Evolutionary conservation across 345 rosid species (phyloP).

Genomic region (Excoecaria agallocha): DNA sequence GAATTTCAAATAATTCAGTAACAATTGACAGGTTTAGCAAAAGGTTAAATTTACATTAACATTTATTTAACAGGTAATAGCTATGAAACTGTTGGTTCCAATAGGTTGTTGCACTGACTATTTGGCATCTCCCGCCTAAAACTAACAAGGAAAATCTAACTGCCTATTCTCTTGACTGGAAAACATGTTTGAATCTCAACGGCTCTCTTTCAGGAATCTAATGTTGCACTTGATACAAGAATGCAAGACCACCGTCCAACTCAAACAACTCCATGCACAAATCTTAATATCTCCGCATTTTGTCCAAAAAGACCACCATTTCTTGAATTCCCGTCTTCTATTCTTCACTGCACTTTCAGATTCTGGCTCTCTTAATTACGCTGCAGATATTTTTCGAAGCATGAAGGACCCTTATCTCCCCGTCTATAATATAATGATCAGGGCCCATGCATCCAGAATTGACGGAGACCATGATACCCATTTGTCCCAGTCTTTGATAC

Average conservation of each 20-base stretch:
- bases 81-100: too few species aligned
- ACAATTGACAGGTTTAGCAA: too few species aligned
- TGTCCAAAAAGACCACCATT: slow-evolving; percentile 21
- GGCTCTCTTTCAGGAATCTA: background rate
- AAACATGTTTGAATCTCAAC: slow-evolving; percentile 4
- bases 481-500: slow-evolving; percentile 17
- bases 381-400: slow-evolving; percentile 34
- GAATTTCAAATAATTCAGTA: too few species aligned
- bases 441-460: slow-evolving; percentile 41
- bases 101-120: background rate
- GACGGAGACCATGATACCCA: background rate
- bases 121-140: background rate
- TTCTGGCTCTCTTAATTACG: slow-evolving; percentile 42
- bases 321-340: slow-evolving; percentile 47
- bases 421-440: slow-evolving; percentile 52
- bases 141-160: background rate
- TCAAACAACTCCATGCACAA: slow-evolving; percentile 46
- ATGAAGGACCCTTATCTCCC: slow-evolving; percentile 33
- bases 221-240: slow-evolving; percentile 31
- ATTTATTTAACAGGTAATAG: too few species aligned
- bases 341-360: slow-evolving; percentile 44
- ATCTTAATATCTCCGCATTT: slow-evolving; percentile 35
- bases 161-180: background rate
- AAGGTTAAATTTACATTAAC: too few species aligned
- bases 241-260: slow-evolving; percentile 36